These are phyloP conservation scores for Zygoascus hellenicus DNA, from an alignment of 1,139 yeast genomes.

Conservation along the genomic window DNA sequence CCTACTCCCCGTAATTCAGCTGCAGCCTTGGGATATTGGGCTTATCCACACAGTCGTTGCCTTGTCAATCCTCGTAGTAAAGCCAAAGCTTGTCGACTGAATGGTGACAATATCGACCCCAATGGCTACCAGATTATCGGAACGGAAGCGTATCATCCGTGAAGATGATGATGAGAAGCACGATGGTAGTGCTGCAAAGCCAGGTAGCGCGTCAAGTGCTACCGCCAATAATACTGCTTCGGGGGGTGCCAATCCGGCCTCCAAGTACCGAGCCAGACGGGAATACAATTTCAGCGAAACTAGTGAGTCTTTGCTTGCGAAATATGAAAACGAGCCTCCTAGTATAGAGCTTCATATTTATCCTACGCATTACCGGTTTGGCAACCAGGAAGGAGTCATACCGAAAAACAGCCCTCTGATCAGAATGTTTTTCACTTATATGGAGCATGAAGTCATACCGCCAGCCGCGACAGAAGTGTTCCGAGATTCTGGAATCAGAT, in stretches of 20 bases:
- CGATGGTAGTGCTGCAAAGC: constrained; percentile 2
- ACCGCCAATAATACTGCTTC: constrained; percentile 21
- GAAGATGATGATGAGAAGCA: constrained; percentile 26
- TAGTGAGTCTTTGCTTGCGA: constrained; percentile 65
- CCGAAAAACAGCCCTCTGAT: constrained; percentile 79
- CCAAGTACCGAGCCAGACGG: constrained; percentile 25
- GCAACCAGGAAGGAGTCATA: constrained; percentile 68
- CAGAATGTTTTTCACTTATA: constrained; percentile 65
- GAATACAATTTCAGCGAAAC: constrained; percentile 48
- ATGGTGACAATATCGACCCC: constrained; percentile 8
- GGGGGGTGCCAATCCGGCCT: constrained; percentile 24
- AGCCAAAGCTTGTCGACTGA: too few relatives aligned
- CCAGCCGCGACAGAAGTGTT: constrained; percentile 84
- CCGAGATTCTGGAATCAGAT: constrained; percentile 73
- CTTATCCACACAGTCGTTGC: too few relatives aligned
- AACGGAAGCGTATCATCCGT: constrained; percentile 28
- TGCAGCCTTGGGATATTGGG: too few relatives aligned
- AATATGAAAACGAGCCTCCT: constrained; percentile 73
- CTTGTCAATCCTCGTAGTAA: too few relatives aligned
- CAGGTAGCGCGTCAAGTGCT: not conserved
- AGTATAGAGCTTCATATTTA: constrained; percentile 84
- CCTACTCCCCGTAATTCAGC: not conserved
- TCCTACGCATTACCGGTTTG: constrained; percentile 81
- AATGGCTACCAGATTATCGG: constrained; percentile 21
- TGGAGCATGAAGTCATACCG: constrained; percentile 78